Conservation (phyloP, 1,284 basidiomycete species). For the Phellopilus nigrolimitatus region DNA sequence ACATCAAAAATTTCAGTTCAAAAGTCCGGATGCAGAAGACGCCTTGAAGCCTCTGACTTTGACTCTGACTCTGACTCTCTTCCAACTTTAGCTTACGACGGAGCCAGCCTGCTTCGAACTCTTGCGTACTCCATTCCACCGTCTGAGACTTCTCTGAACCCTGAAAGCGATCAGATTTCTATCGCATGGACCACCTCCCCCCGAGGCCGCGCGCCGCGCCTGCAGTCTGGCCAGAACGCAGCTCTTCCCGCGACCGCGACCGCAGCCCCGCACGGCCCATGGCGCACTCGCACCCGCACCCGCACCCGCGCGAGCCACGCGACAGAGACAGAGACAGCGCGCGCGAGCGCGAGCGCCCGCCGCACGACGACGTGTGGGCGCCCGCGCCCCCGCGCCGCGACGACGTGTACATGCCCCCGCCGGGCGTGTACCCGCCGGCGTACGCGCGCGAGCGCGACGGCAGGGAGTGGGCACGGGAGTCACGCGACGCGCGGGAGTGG, state of each 20-base stretch:
- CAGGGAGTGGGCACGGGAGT: slow-evolving; percentile 6
- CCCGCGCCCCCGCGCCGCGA: not conserved
- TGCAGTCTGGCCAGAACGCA: slow-evolving; percentile 15
- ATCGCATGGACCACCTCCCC: slow-evolving; percentile 16
- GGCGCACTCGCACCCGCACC: not conserved
- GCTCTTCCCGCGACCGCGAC: slow-evolving; percentile 8
- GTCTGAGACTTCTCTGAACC: not conserved
- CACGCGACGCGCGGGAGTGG: slow-evolving; percentile 11
- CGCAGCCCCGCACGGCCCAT: not conserved
- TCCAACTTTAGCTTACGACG: too few species aligned
- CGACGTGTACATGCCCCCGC: not conserved
- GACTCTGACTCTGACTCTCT: too few species aligned
- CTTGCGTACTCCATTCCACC: not conserved
- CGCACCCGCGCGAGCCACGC: not conserved
- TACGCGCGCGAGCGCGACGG: slow-evolving; percentile 10
- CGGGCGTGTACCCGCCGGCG: not conserved
- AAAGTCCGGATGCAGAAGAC: too few species aligned
- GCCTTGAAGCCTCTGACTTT: too few species aligned
- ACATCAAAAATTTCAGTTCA: too few species aligned
- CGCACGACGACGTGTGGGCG: not conserved
- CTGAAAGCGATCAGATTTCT: not conserved
- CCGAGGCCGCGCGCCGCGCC: slow-evolving; percentile 9
- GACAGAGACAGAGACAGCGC: not conserved
- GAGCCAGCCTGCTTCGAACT: not conserved
- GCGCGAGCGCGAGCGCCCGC: slow-evolving; percentile 10